phyloP scores from a whole-genome alignment of 2,329 filamentous ascomycete genomes.

The Fusarium sp. region DNA sequence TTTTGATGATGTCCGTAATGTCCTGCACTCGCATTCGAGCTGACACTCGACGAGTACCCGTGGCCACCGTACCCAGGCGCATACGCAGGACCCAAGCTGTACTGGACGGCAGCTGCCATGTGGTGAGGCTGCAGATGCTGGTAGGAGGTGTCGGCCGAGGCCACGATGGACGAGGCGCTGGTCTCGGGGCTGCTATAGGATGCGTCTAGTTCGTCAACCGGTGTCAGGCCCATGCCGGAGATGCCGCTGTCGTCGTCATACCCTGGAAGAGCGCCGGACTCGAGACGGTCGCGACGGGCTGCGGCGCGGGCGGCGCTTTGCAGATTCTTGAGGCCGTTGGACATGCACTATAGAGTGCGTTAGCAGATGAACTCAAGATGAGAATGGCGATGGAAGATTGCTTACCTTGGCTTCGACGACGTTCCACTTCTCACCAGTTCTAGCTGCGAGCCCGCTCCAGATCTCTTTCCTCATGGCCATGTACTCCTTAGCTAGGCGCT shows the following conservation, averaged over 20 bases:
- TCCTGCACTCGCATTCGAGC: constrained; percentile 59
- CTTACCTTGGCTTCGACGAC: constrained; percentile 73
- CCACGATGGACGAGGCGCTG: constrained; percentile 57
- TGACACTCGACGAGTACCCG: constrained; percentile 67
- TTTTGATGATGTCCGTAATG: constrained; percentile 50
- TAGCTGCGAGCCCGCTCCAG: constrained; percentile 80
- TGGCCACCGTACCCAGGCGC: constrained; percentile 49
- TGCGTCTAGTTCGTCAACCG: constrained; percentile 70
- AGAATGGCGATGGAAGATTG: background rate
- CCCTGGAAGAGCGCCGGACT: constrained; percentile 58
- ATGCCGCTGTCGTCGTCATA: constrained; percentile 80
- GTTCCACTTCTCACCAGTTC: constrained; percentile 86
- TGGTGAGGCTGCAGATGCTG: constrained; percentile 48
- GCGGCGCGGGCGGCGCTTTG: constrained; percentile 76
- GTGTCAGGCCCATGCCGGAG: constrained; percentile 70
- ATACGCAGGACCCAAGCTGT: constrained; percentile 44
- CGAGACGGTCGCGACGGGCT: constrained; percentile 73
- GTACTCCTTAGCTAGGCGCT: constrained; percentile 81
- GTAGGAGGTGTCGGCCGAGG: constrained; percentile 54
- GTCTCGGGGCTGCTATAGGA: constrained; percentile 69
- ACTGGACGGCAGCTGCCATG: constrained; percentile 39
- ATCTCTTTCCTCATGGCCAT: constrained; percentile 84
- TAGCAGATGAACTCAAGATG: background rate
- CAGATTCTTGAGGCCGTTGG: constrained; percentile 84
- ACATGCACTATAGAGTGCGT: constrained; percentile 75